Evolutionary conservation across 352 stramenopile species (phyloP).

Genomic region (Peronospora farinosa): DNA sequence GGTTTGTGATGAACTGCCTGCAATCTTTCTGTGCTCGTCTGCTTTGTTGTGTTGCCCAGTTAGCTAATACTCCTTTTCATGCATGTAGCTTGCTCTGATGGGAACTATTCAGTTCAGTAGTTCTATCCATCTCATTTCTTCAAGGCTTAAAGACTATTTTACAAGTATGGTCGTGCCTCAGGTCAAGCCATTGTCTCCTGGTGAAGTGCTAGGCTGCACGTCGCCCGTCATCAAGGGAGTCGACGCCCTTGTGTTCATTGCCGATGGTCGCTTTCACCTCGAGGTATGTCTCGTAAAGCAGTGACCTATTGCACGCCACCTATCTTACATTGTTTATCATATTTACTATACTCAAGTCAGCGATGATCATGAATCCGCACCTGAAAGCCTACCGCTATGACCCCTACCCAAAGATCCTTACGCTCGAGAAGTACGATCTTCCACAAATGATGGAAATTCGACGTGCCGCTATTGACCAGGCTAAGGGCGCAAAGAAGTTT

Average conservation of each 20-base stretch:
- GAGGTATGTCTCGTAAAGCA: constrained; percentile 64
- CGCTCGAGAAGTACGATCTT: constrained; percentile 95
- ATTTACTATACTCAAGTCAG: constrained; percentile 45
- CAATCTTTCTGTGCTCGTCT: background rate
- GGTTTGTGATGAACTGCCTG: constrained; percentile 21
- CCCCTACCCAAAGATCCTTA: constrained; percentile 97
- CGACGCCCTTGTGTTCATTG: constrained; percentile 96
- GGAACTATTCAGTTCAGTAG: constrained; percentile 94
- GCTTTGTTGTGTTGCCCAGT: background rate
- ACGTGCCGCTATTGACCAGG: constrained; percentile 65
- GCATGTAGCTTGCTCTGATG: constrained; percentile 85
- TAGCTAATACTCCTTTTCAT: background rate
- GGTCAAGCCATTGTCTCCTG: constrained; percentile 94
- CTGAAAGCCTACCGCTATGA: constrained; percentile 96
- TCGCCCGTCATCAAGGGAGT: constrained; percentile 90
- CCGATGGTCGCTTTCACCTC: constrained; percentile 98
- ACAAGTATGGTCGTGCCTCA: constrained; percentile 88
- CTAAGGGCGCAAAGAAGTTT: constrained; percentile 84
- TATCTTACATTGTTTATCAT: background rate
- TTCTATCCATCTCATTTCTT: constrained; percentile 82
- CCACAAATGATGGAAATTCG: constrained; percentile 93
- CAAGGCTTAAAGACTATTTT: constrained; percentile 76
- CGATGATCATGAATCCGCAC: constrained; percentile 98
- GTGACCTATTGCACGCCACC: background rate
- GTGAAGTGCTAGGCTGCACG: constrained; percentile 98